Percentiles rank a stretch among this genome's conserved stretches.
phyloP scores from a whole-genome alignment of 169 alveolate genomes.

The Cryptosporidium bovis region DNA sequence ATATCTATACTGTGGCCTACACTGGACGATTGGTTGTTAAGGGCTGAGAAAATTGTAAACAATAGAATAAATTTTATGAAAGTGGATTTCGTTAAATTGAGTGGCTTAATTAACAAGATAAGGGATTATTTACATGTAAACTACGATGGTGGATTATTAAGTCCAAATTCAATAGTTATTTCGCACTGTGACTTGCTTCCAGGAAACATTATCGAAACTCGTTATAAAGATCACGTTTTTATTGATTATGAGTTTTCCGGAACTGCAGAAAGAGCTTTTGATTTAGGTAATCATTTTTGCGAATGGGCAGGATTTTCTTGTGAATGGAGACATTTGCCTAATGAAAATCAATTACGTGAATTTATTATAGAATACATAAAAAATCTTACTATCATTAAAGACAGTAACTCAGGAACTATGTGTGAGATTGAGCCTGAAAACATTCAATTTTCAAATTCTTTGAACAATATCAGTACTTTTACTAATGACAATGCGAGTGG shows the following conservation, averaged over 20 bases:
- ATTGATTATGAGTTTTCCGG: slow-evolving; percentile 70
- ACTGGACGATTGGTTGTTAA: slow-evolving; percentile 5
- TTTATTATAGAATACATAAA: slow-evolving; percentile 16
- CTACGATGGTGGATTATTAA: neutral
- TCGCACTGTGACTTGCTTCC: slow-evolving; percentile 69
- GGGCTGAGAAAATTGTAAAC: slow-evolving; percentile 18
- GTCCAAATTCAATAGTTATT: slow-evolving; percentile 39
- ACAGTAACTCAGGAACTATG: neutral
- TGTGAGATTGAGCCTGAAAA: neutral
- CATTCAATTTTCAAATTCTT: neutral
- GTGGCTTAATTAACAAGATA: neutral
- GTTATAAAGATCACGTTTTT: slow-evolving; percentile 3
- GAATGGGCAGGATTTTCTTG: slow-evolving; percentile 73
- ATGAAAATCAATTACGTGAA: slow-evolving; percentile 4
- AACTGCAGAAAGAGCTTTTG: slow-evolving; percentile 62
- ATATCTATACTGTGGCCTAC: slow-evolving; percentile 69
- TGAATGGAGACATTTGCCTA: slow-evolving; percentile 58
- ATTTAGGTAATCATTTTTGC: slow-evolving; percentile 56
- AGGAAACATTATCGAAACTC: slow-evolving; percentile 44
- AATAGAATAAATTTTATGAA: neutral
- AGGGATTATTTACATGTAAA: neutral
- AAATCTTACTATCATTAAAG: neutral
- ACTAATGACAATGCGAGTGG: no score
- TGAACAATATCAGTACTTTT: neutral
- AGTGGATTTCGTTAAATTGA: slow-evolving; percentile 18